phyloP scores from a whole-genome alignment of 192 early-diverging fungal genomes.

The Coemansia erecta region DNA sequence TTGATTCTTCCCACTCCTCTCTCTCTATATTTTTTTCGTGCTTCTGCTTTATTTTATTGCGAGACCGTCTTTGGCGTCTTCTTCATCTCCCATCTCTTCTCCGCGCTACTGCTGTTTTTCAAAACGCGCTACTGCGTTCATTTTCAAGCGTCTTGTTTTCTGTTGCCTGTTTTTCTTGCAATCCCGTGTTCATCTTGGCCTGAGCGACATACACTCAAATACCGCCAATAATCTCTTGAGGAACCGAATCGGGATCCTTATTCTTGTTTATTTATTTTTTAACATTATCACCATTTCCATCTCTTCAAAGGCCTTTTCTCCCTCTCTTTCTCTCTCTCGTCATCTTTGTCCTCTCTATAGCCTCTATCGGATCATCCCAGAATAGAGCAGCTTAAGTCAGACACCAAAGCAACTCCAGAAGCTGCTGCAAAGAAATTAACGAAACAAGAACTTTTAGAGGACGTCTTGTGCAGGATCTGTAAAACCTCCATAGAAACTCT shows the following conservation, averaged over 20 bases:
- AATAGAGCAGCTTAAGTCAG: too few relatives aligned
- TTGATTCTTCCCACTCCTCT: background rate
- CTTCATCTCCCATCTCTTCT: background rate
- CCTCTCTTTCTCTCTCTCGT: background rate
- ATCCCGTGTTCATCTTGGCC: background rate
- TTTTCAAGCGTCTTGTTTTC: background rate
- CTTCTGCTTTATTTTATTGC: slow-evolving; percentile 2
- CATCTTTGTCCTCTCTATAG: background rate
- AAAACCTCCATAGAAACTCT: too few relatives aligned
- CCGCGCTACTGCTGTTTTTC: slow-evolving; percentile 3
- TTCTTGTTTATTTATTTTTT: slow-evolving; percentile 6
- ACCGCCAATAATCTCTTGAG: background rate
- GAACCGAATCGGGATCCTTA: slow-evolving; percentile 1
- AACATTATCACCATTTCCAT: slow-evolving; percentile 3
- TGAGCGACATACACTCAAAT: background rate
- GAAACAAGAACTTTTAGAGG: too few relatives aligned
- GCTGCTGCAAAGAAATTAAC: too few relatives aligned
- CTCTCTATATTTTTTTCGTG: slow-evolving; percentile 2
- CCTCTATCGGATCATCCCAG: too few relatives aligned
- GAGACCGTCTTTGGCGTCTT: background rate
- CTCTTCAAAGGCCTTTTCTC: background rate
- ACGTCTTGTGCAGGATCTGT: too few relatives aligned
- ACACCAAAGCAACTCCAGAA: too few relatives aligned
- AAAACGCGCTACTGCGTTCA: too few relatives aligned
- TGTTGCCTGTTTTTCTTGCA: background rate